Percentiles rank a stretch among this genome's conserved stretches.
Conservation (phyloP, 2,329 filamentous ascomycete genomes). For the Sporothrix mexicana region DNA sequence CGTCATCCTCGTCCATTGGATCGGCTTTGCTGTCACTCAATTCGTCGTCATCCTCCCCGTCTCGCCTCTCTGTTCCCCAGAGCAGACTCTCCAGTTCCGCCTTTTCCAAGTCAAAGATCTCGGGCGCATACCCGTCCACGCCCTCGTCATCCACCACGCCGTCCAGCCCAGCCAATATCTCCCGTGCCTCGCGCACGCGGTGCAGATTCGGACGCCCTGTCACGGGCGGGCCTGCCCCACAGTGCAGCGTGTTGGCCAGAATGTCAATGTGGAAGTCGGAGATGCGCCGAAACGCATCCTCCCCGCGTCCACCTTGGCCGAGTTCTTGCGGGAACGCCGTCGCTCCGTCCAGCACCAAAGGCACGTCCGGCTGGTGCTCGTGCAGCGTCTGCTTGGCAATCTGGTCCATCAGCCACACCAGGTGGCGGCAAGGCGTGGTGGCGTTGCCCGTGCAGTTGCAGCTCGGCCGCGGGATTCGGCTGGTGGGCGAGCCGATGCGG, state of each 20-base stretch:
- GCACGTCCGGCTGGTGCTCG: conserved; percentile 48
- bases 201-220: conserved; percentile 43
- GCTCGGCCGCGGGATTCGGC: conserved; percentile 49
- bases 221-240: conserved; percentile 47
- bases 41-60: conserved; percentile 33
- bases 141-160: conserved; percentile 46
- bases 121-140: conserved; percentile 53
- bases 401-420: conserved; percentile 62
- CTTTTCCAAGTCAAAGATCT: conserved; percentile 49
- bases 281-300: conserved; percentile 51
- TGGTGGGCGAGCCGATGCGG: conserved; percentile 52
- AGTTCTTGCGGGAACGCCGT: conserved; percentile 42
- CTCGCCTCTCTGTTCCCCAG: conserved; percentile 25
- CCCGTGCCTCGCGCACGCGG: conserved; percentile 56
- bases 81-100: conserved; percentile 32
- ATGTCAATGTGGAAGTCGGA: conserved; percentile 58
- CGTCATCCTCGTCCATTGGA: not conserved
- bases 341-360: conserved; percentile 45
- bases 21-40: not conserved
- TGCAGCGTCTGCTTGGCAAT: conserved; percentile 56
- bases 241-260: conserved; percentile 59
- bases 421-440: conserved; percentile 54
- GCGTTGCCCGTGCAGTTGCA: conserved; percentile 52
- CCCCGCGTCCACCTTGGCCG: not conserved
- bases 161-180: conserved; percentile 57